phyloP scores from a whole-genome alignment of 2,329 filamentous ascomycete genomes.

The Alternaria brassicicola region DNA sequence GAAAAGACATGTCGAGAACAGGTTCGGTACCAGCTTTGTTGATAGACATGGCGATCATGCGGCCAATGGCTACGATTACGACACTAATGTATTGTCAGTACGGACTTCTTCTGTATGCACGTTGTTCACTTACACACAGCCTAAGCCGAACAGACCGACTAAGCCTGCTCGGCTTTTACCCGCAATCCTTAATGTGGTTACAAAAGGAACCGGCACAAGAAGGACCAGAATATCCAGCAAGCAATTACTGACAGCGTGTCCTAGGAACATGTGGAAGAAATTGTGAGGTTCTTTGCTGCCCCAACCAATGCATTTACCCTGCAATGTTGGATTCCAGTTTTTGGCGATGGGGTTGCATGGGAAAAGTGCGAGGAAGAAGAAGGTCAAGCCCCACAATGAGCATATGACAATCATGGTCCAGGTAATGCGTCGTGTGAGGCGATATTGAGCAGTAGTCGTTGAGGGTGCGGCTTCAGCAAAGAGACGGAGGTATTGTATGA shows the following conservation, averaged over 20 bases:
- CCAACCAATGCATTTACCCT: slow-evolving; percentile 44
- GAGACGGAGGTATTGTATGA: slow-evolving; percentile 47
- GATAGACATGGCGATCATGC: slow-evolving; percentile 36
- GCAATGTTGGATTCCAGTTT: slow-evolving; percentile 33
- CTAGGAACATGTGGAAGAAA: slow-evolving; percentile 39
- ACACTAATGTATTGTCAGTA: slow-evolving; percentile 26
- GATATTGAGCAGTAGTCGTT: slow-evolving; percentile 12
- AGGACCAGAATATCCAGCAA: slow-evolving; percentile 42
- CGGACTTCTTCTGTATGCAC: neutral
- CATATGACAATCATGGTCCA: slow-evolving; percentile 30
- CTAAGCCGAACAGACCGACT: slow-evolving; percentile 40
- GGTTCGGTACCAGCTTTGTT: slow-evolving; percentile 42
- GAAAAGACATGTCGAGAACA: slow-evolving; percentile 38
- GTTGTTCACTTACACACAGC: slow-evolving; percentile 45
- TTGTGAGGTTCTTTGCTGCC: slow-evolving; percentile 38
- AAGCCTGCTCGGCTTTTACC: slow-evolving; percentile 40
- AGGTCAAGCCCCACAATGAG: slow-evolving; percentile 40
- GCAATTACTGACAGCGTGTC: slow-evolving; percentile 43
- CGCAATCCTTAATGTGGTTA: slow-evolving; percentile 37
- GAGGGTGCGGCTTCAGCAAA: slow-evolving; percentile 33
- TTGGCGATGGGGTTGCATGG: slow-evolving; percentile 38
- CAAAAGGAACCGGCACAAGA: slow-evolving; percentile 39
- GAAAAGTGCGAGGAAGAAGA: slow-evolving; percentile 40
- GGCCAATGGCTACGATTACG: slow-evolving; percentile 35
- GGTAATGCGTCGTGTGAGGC: slow-evolving; percentile 25